Percentiles rank a stretch among this genome's conserved stretches.
Conservation (phyloP, 345 rosid genomes). For the Populus pruinosa region DNA sequence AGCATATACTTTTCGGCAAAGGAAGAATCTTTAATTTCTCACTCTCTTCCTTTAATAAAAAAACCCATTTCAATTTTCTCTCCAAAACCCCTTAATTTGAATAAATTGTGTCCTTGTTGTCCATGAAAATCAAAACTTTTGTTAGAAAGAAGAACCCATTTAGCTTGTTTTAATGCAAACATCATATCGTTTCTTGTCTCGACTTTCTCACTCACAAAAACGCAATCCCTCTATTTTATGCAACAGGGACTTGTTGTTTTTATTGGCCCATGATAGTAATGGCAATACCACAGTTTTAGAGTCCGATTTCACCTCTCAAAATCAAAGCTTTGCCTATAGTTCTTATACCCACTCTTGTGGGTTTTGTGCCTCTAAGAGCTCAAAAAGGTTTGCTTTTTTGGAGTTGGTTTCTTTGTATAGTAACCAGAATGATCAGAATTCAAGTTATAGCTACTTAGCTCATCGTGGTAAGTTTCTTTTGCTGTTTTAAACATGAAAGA, state of each 20-base stretch:
- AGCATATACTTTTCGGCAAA: too few relatives aligned
- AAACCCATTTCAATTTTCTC: neutral
- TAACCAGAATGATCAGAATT: slow-evolving; percentile 9
- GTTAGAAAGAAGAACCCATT: neutral
- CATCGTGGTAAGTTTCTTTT: slow-evolving; percentile 43
- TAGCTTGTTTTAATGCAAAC: slow-evolving; percentile 38
- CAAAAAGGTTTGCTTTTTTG: slow-evolving; percentile 28
- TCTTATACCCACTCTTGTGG: slow-evolving; percentile 28
- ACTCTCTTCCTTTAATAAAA: neutral
- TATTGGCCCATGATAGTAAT: slow-evolving; percentile 5
- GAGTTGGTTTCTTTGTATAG: slow-evolving; percentile 37
- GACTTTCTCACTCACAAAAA: slow-evolving; percentile 41
- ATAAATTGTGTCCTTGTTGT: neutral
- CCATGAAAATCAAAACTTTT: neutral
- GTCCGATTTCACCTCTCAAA: slow-evolving; percentile 18
- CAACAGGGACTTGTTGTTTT: slow-evolving; percentile 1
- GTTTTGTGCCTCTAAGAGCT: slow-evolving; percentile 9
- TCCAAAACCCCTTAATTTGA: neutral
- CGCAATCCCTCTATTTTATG: slow-evolving; percentile 14
- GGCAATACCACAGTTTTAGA: slow-evolving; percentile 9
- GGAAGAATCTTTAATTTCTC: too few relatives aligned
- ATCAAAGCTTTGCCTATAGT: slow-evolving; percentile 18
- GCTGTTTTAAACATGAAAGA: slow-evolving; percentile 7
- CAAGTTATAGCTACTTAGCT: slow-evolving; percentile 24
- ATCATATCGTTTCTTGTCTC: slow-evolving; percentile 46